These are phyloP conservation scores for Starmera amethionina DNA, from an alignment of 805 yeast species.

Conservation along the genomic window DNA sequence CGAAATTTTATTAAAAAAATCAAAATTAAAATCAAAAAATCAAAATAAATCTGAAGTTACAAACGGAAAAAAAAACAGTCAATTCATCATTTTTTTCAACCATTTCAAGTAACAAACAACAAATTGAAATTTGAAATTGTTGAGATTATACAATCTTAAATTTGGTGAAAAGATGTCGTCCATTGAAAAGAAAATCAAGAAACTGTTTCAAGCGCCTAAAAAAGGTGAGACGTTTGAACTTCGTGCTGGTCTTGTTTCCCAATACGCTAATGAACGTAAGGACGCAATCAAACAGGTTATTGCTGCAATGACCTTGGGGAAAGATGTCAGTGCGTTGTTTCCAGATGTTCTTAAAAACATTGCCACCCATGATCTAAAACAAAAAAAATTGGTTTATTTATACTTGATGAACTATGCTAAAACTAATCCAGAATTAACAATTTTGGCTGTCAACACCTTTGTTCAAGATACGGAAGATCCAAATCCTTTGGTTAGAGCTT, in stretches of 20 bases:
- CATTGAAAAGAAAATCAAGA: conserved; percentile 42
- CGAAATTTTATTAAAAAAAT: too few relatives aligned
- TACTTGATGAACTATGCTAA: conserved; percentile 97
- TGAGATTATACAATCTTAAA: too few relatives aligned
- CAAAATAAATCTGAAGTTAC: too few relatives aligned
- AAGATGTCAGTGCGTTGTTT: conserved; percentile 87
- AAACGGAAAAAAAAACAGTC: too few relatives aligned
- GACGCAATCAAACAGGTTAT: conserved; percentile 96
- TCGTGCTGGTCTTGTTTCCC: conserved; percentile 84
- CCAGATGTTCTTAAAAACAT: conserved; percentile 95
- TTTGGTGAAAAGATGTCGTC: conserved; percentile 7
- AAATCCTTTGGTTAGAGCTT: conserved; percentile 88
- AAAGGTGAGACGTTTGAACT: conserved; percentile 86
- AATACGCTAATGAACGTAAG: conserved; percentile 87
- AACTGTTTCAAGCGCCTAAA: conserved; percentile 46
- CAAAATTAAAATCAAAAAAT: too few relatives aligned
- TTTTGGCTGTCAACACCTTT: conserved; percentile 93
- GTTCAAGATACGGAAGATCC: conserved; percentile 93
- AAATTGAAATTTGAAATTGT: neutral
- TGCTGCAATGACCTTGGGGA: conserved; percentile 97
- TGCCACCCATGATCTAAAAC: conserved; percentile 94
- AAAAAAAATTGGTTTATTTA: conserved; percentile 89
- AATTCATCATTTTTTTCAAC: too few relatives aligned
- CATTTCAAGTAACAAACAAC: too few relatives aligned
- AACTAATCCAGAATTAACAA: conserved; percentile 90